Percentiles rank a stretch among this genome's conserved stretches.
Conservation (phyloP, 139 green algal species). For the Chlorella sp. region DNA sequence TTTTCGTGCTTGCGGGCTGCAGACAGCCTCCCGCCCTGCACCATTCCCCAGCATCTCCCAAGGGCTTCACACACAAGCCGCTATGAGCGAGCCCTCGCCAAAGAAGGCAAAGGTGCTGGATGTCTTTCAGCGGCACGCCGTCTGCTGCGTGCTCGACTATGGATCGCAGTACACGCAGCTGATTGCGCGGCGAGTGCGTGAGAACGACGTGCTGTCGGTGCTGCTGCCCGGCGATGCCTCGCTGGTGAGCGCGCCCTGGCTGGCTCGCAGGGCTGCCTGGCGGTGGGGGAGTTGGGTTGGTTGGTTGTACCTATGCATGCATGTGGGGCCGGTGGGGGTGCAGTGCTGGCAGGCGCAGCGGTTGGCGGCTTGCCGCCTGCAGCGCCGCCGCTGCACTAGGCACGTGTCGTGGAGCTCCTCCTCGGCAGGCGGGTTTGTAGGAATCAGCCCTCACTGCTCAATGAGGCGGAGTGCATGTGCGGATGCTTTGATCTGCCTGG, state of each 20-base stretch:
- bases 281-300: background rate
- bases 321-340: background rate
- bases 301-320: background rate
- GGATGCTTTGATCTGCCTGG: background rate
- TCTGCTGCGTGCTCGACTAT: conserved; percentile 87
- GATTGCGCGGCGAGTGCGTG: conserved; percentile 91
- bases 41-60: background rate
- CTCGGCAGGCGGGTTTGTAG: too few species aligned
- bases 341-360: background rate
- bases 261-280: background rate
- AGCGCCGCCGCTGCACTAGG: background rate
- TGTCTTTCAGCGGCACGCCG: conserved; percentile 41
- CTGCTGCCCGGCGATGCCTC: conserved; percentile 90
- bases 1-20: background rate
- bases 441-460: background rate
- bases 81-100: conserved; percentile 4
- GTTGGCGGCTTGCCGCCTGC: background rate
- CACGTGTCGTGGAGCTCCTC: background rate
- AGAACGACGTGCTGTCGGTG: conserved; percentile 91
- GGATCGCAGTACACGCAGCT: conserved; percentile 82
- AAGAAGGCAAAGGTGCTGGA: conserved; percentile 32
- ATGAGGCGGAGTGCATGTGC: too few species aligned
- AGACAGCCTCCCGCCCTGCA: background rate
- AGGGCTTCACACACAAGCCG: background rate
- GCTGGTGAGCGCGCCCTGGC: conserved; percentile 64